Conservation (phyloP, 2,329 filamentous ascomycete species). For the Acephala macrosclerotiorum region DNA sequence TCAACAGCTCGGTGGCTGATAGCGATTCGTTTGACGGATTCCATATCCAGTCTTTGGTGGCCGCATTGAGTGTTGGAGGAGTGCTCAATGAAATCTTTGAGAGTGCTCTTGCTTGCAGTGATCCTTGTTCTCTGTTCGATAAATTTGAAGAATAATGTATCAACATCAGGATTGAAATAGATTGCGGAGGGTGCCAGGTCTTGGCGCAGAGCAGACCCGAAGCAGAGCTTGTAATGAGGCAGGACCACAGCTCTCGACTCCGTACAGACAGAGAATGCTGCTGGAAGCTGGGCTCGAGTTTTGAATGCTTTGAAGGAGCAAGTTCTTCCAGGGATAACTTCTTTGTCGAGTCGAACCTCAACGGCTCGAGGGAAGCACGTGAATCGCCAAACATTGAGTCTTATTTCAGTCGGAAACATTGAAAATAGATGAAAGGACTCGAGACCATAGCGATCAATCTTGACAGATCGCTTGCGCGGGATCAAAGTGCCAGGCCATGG, state of each 20-base stretch:
- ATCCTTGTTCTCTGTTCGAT: neutral
- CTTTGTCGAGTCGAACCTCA: neutral
- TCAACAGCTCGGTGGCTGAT: neutral
- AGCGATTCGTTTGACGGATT: neutral
- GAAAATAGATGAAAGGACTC: neutral
- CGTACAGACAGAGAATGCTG: neutral
- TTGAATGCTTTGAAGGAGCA: neutral
- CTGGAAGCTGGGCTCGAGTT: neutral
- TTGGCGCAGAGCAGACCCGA: neutral
- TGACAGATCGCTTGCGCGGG: neutral
- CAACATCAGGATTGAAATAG: neutral
- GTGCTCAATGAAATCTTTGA: neutral
- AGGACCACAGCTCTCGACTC: neutral
- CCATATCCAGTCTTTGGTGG: neutral
- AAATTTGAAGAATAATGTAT: neutral
- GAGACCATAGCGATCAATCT: neutral
- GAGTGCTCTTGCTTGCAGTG: neutral
- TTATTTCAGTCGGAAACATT: neutral
- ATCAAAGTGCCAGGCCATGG: neutral
- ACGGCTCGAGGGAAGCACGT: neutral
- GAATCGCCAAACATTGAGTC: constrained; percentile 3
- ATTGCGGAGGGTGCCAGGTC: neutral
- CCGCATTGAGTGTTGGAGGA: neutral
- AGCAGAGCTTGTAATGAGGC: neutral
- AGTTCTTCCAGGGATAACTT: neutral